These are phyloP conservation scores for Dorcoceras hygrometricum DNA, from an alignment of 257 asterid species.

Conservation along the genomic window DNA sequence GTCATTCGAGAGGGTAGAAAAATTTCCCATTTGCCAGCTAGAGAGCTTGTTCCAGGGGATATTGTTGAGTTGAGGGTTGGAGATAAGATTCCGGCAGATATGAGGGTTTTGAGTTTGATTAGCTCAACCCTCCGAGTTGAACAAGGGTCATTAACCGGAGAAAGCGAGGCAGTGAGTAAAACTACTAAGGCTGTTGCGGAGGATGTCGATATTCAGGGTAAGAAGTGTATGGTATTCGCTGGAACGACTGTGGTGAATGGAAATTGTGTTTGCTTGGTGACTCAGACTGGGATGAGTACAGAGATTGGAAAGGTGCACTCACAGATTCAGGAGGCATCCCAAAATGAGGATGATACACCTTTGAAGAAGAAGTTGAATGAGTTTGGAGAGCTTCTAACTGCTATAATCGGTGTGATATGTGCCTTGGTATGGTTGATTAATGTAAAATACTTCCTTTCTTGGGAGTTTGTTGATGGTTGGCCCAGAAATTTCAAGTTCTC, in stretches of 20 bases:
- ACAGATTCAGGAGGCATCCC: constrained; percentile 94
- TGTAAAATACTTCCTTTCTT: constrained; percentile 87
- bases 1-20: constrained; percentile 80
- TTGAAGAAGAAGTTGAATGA: constrained; percentile 95
- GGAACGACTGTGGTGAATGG: constrained; percentile 99
- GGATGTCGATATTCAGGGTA: constrained; percentile 96
- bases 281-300: constrained; percentile 84
- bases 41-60: constrained; percentile 97
- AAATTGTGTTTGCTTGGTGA: constrained; percentile 78
- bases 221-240: constrained; percentile 95
- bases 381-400: constrained; percentile 90
- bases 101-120: constrained; percentile 85
- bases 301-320: constrained; percentile 93
- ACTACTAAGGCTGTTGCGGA: constrained; percentile 73
- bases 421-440: constrained; percentile 91
- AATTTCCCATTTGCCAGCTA: constrained; percentile 64
- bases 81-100: constrained; percentile 95
- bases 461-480: constrained; percentile 96
- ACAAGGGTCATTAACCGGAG: constrained; percentile 98
- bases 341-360: constrained; percentile 91
- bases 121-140: constrained; percentile 90
- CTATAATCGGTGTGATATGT: constrained; percentile 81
- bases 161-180: constrained; percentile 95
- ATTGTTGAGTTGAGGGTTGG: constrained; percentile 96
- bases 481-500: constrained; percentile 91